Evolutionary conservation across 768 basidiomycete species (phyloP), one percentile per base, ranked within the genome.

Genomic region (Boletus patriciae): DNA sequence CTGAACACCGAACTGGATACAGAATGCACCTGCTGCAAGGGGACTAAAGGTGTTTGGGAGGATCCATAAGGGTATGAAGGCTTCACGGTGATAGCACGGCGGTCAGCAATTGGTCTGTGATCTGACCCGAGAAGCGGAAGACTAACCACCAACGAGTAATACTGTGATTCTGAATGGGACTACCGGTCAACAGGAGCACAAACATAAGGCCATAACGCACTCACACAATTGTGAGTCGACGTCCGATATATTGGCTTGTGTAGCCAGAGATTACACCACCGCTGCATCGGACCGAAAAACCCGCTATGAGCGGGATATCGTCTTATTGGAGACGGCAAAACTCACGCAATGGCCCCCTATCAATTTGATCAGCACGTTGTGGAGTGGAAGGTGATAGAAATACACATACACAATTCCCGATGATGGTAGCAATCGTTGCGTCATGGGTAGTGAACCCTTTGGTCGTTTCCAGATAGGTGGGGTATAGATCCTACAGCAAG

Each of bases 21-120:
- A 92, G 74, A 96, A 96, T 7, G 92, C 93, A 4, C 91, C 92
- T 0, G 90, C 90, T 0, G 90, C 62, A 7, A 96, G 84, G 1
- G 76, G 79, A 16, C 79, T 68, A 72, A 94, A 94, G 1, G 74
- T 69, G 11, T 70, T 69, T 6, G 94, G 94, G 3, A 96, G 55
- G 57, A 92, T 90, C 94, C 92, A 95, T 2, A 94, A 74, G 0
- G 88, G 88, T 66, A 90, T 90, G 72, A 83, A 83, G 13, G 66
- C 77, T 68, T 52, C 52, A 41, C 3, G 8, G 16, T 18, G 13
- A 52, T 25, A 21, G 3, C 42, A 13, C 10, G 19, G 50, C 11
- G 19, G 45, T 65, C 29, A 58, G 40, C 1, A 12, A 48, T 40
- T 38, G 23, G 3, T 12, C 37, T 4, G 7, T 6, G 36, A 10